Conservation (phyloP, 2,329 filamentous ascomycete genomes). For the Ceratocystis alfenasii region DNA sequence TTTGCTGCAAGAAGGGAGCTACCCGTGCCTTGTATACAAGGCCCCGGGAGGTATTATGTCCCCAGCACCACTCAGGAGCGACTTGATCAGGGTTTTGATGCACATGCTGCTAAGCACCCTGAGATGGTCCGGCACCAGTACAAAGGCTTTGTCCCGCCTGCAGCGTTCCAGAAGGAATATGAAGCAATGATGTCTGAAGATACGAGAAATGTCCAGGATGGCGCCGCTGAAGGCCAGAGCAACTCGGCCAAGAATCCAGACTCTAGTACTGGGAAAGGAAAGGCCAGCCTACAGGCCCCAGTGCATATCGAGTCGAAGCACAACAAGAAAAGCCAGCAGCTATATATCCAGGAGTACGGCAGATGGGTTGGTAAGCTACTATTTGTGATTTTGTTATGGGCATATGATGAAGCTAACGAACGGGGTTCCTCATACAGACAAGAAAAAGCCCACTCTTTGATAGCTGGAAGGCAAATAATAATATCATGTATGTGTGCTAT, state of each 20-base stretch:
- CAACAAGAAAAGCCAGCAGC: background rate
- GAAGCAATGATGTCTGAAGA: background rate
- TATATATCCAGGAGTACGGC: constrained; percentile 5
- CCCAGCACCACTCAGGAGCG: background rate
- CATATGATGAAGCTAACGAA: background rate
- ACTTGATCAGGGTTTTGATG: background rate
- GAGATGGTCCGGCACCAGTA: constrained; percentile 3
- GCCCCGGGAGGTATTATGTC: background rate
- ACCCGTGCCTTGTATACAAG: background rate
- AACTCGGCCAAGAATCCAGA: background rate
- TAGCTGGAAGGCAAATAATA: background rate
- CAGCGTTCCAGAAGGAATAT: background rate
- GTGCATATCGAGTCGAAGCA: constrained; percentile 4
- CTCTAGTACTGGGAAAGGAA: background rate
- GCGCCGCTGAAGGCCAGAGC: background rate
- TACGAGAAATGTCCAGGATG: too few species aligned
- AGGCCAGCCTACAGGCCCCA: background rate
- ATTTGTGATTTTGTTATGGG: background rate
- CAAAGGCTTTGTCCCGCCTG: constrained; percentile 3
- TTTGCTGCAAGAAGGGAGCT: background rate
- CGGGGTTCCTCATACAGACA: background rate
- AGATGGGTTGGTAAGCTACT: constrained; percentile 4
- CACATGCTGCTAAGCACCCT: background rate
- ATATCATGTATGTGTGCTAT: background rate
- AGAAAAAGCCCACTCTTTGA: background rate